Evolutionary conservation across 306 rosid genomes (phyloP).

Genomic region (Hippophae tibetana): DNA sequence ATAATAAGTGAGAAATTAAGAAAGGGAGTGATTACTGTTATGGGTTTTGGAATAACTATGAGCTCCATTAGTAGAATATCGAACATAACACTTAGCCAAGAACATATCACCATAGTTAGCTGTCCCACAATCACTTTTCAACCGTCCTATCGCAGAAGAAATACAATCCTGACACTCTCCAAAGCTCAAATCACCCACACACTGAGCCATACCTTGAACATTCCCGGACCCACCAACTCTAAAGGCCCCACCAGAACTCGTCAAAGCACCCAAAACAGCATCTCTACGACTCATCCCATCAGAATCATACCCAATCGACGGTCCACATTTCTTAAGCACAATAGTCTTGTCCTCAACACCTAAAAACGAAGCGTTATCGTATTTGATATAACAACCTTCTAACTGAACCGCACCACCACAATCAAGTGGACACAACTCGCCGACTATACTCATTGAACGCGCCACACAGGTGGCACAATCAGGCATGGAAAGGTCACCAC

Average conservation of each 20-base stretch:
- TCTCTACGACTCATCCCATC: constrained; percentile 44
- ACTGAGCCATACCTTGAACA: constrained; percentile 61
- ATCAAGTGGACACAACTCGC: constrained; percentile 33
- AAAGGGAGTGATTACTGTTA: constrained; percentile 32
- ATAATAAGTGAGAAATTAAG: neutral
- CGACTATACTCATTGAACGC: constrained; percentile 37
- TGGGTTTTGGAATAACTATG: constrained; percentile 35
- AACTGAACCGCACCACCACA: constrained; percentile 78
- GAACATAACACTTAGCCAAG: constrained; percentile 62
- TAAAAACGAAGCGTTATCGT: constrained; percentile 54
- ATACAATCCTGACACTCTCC: constrained; percentile 66
- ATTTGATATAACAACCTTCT: constrained; percentile 74
- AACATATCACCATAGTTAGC: constrained; percentile 64
- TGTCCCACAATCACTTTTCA: constrained; percentile 53
- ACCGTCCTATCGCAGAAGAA: constrained; percentile 47
- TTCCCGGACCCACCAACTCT: constrained; percentile 62
- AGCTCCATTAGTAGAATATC: constrained; percentile 47
- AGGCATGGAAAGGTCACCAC: constrained; percentile 80
- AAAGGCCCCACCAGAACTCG: constrained; percentile 43
- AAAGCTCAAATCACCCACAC: constrained; percentile 55
- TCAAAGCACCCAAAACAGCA: constrained; percentile 39
- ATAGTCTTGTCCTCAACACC: constrained; percentile 76
- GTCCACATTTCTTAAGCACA: constrained; percentile 70
- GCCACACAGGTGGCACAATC: constrained; percentile 71
- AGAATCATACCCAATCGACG: constrained; percentile 38